These are phyloP conservation scores for Amanita molliuscula DNA, from an alignment of 768 basidiomycete genomes.

Conservation along the genomic window DNA sequence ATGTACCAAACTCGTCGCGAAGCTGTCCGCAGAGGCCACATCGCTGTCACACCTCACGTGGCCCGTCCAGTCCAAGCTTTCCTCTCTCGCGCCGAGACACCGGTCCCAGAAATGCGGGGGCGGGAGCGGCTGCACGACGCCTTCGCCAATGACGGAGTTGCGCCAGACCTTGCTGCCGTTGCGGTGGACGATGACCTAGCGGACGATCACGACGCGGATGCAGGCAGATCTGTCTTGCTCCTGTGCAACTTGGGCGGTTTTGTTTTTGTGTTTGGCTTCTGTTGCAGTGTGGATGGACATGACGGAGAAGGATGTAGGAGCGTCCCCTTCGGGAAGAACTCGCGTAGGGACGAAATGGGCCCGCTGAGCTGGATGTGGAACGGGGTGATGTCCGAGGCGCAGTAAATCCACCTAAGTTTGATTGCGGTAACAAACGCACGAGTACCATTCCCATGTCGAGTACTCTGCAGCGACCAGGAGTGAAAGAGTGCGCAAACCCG, in stretches of 20 bases:
- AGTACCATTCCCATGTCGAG: constrained; percentile 89
- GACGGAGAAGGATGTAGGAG: constrained; percentile 9
- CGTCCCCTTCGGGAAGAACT: constrained; percentile 19
- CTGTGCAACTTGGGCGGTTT: neutral
- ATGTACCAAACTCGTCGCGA: constrained; percentile 30
- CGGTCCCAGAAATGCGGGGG: constrained; percentile 17
- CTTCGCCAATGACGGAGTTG: constrained; percentile 36
- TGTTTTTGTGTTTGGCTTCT: neutral
- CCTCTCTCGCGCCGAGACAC: constrained; percentile 13
- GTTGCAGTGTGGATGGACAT: constrained; percentile 14
- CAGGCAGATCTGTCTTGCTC: constrained; percentile 15
- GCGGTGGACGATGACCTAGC: constrained; percentile 31
- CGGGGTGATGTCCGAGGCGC: constrained; percentile 45
- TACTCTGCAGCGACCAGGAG: constrained; percentile 70
- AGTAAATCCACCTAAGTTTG: constrained; percentile 29
- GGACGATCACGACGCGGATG: constrained; percentile 37
- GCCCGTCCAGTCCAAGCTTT: constrained; percentile 55
- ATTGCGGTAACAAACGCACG: constrained; percentile 36
- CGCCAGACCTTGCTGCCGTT: constrained; percentile 24
- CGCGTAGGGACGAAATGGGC: constrained; percentile 30
- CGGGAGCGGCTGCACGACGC: constrained; percentile 33
- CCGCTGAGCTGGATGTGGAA: constrained; percentile 57
- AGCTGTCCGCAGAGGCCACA: constrained; percentile 29
- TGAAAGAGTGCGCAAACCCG: constrained; percentile 65
- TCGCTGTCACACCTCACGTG: constrained; percentile 28